These are phyloP conservation scores for Peterozyma xylosa DNA, from an alignment of 805 yeast species.

Conservation along the genomic window DNA sequence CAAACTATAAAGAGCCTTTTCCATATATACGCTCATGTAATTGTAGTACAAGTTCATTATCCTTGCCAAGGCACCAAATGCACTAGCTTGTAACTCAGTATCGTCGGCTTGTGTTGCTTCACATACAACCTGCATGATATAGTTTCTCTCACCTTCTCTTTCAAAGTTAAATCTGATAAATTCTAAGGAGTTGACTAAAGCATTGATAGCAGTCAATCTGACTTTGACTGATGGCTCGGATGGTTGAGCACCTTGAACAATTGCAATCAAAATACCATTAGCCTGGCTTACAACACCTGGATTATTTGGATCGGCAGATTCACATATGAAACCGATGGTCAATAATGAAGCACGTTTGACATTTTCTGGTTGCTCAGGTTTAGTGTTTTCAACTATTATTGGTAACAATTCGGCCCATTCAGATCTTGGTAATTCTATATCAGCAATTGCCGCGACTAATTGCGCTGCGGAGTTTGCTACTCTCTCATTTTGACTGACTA, in stretches of 20 bases:
- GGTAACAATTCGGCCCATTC: conserved; percentile 88
- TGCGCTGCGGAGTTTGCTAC: conserved; percentile 90
- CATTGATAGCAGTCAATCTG: conserved; percentile 84
- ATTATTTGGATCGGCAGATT: conserved; percentile 78
- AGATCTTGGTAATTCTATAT: conserved; percentile 78
- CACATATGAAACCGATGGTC: conserved; percentile 94
- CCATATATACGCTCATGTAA: conserved; percentile 94
- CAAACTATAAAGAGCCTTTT: conserved; percentile 85
- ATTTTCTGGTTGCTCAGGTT: conserved; percentile 64
- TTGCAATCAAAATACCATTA: conserved; percentile 88
- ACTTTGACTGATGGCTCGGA: conserved; percentile 70
- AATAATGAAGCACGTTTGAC: conserved; percentile 83
- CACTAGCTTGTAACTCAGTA: conserved; percentile 81
- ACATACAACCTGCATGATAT: conserved; percentile 97
- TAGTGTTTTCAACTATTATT: conserved; percentile 79
- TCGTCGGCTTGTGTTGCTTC: conserved; percentile 94
- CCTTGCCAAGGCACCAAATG: conserved; percentile 90
- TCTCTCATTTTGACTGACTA: conserved; percentile 59
- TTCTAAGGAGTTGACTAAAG: conserved; percentile 83
- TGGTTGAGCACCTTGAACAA: conserved; percentile 91
- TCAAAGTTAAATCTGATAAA: conserved; percentile 86
- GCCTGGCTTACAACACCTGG: conserved; percentile 76
- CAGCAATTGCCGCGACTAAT: conserved; percentile 95
- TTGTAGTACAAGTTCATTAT: conserved; percentile 86
- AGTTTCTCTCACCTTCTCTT: conserved; percentile 91